Percentiles rank a stretch among this genome's conserved stretches.
These are phyloP conservation scores for Candida easanensis DNA, from an alignment of 805 yeast species.

Conservation along the genomic window DNA sequence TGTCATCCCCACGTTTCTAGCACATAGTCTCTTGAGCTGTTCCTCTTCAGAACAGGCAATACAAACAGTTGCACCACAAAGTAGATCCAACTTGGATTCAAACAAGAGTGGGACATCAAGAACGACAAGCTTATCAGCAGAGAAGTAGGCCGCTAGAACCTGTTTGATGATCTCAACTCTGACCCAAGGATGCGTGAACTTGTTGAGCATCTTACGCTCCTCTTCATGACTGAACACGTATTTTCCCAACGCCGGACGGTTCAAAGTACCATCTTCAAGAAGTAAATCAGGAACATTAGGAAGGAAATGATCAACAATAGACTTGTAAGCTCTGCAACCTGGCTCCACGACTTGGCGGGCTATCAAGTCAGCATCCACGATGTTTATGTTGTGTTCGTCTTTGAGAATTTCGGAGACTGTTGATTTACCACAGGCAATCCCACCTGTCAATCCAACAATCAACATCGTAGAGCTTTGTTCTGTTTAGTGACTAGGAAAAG, in stretches of 20 bases:
- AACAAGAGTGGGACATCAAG: conserved; percentile 89
- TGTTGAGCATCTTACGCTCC: conserved; percentile 59
- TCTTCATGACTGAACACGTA: conserved; percentile 70
- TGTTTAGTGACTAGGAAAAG: background rate
- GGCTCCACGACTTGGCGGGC: conserved; percentile 87
- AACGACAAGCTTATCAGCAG: conserved; percentile 52
- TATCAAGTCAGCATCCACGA: conserved; percentile 88
- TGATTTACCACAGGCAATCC: conserved; percentile 95
- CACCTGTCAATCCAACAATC: conserved; percentile 94
- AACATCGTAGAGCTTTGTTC: conserved; percentile 60
- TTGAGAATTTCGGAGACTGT: conserved; percentile 69
- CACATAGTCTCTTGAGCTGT: conserved; percentile 62
- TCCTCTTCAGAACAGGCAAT: conserved; percentile 56
- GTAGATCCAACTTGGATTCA: conserved; percentile 66
- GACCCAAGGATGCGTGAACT: conserved; percentile 87
- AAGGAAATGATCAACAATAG: conserved; percentile 60
- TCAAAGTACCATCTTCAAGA: conserved; percentile 37
- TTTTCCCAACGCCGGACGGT: conserved; percentile 73
- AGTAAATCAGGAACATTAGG: conserved; percentile 50
- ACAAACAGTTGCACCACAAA: conserved; percentile 71
- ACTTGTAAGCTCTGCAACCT: conserved; percentile 64
- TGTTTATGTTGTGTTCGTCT: conserved; percentile 48
- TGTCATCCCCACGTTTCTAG: conserved; percentile 66
- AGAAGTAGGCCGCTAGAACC: conserved; percentile 54
- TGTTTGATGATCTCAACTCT: conserved; percentile 55